Conservation (phyloP, 1,139 yeast genomes). For the Diutina sp. region DNA sequence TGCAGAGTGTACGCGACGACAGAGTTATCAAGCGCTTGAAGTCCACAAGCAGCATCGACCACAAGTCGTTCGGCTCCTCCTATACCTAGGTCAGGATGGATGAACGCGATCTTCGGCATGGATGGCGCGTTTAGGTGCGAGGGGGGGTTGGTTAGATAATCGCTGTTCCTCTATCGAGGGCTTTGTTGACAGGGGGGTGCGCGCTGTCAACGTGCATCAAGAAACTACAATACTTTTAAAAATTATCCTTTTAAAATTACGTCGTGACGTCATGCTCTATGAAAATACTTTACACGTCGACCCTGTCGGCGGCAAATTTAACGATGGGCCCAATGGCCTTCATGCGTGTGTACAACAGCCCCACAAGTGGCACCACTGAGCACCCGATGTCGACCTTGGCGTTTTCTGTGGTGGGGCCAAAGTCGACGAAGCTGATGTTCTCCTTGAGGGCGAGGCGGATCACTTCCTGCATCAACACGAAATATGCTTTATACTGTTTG, state of each 20-base stretch:
- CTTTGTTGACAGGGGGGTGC: neutral
- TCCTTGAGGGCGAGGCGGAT: constrained; percentile 26
- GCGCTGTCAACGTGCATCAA: neutral
- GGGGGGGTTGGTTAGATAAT: neutral
- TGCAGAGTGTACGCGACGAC: constrained; percentile 77
- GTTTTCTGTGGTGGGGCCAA: constrained; percentile 24
- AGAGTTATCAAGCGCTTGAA: constrained; percentile 48
- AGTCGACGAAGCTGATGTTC: constrained; percentile 27
- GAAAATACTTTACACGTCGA: constrained; percentile 8
- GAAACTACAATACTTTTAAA: neutral
- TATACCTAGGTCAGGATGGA: constrained; percentile 94
- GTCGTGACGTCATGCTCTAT: neutral
- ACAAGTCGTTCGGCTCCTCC: constrained; percentile 95
- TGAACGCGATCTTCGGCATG: constrained; percentile 50
- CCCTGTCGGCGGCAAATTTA: constrained; percentile 12
- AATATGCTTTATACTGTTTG: constrained; percentile 27
- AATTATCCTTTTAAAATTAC: neutral
- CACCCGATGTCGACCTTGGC: constrained; percentile 31
- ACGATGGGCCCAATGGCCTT: constrained; percentile 10
- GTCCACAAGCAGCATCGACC: constrained; percentile 87
- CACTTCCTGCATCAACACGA: constrained; percentile 36
- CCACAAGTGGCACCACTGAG: constrained; percentile 21
- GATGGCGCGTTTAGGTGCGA: neutral
- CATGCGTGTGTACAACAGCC: constrained; percentile 11
- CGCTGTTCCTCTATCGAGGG: neutral